phyloP scores from a whole-genome alignment of 352 stramenopile species.

The Blastocystis sp. region DNA sequence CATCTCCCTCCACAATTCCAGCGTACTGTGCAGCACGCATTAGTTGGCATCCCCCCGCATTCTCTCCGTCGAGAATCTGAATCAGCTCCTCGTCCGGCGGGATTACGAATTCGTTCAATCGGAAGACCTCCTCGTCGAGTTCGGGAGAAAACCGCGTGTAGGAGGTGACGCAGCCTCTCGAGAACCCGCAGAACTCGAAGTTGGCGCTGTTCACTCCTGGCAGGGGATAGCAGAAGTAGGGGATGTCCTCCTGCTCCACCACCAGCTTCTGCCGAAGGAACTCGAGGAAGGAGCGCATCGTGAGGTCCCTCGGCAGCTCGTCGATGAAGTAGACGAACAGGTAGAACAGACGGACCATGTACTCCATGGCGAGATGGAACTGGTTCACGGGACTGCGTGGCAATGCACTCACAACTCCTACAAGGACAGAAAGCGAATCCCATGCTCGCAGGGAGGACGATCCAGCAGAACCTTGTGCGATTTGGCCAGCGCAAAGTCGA shows the following conservation, averaged over 20 bases:
- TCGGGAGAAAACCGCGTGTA: background rate
- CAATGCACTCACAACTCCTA: background rate
- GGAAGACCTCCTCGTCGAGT: conserved; percentile 19
- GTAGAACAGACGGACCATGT: background rate
- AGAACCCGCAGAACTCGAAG: conserved; percentile 18
- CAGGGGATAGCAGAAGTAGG: background rate
- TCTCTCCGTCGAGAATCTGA: background rate
- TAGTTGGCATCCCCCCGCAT: background rate
- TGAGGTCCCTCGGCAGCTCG: background rate
- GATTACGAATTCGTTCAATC: background rate
- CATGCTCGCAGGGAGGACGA: background rate
- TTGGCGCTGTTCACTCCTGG: background rate
- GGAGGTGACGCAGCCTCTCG: background rate
- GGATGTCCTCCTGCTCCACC: background rate
- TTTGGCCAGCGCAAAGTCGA: background rate
- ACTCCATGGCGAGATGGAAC: background rate
- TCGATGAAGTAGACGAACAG: conserved; percentile 54
- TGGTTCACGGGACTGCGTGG: conserved; percentile 9
- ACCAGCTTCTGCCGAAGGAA: background rate
- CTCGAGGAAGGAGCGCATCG: background rate
- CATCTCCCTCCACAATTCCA: background rate
- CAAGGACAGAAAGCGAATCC: conserved; percentile 30
- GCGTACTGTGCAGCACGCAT: background rate
- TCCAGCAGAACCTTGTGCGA: background rate
- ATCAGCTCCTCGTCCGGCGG: background rate